Conservation (phyloP, 106 monocot species). For the Posidonia australis region DNA sequence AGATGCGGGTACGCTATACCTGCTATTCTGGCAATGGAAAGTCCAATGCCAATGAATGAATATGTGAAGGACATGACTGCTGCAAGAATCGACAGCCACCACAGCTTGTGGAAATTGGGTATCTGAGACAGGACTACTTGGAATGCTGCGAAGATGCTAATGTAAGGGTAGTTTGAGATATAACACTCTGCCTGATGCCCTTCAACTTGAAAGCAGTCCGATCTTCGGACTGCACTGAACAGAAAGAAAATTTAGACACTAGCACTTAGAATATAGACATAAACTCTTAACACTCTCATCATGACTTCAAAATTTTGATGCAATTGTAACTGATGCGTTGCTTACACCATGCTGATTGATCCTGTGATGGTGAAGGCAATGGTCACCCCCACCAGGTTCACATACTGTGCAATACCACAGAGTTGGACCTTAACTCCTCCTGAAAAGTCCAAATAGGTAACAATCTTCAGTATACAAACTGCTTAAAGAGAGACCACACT, state of each 20-base stretch:
- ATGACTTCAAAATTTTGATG: too few species aligned
- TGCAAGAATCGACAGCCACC: slow-evolving; percentile 71
- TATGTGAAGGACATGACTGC: slow-evolving; percentile 65
- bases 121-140: slow-evolving; percentile 72
- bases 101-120: slow-evolving; percentile 72
- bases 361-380: slow-evolving; percentile 83
- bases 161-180: slow-evolving; percentile 27
- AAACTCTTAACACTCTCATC: too few species aligned
- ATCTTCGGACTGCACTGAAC: slow-evolving; percentile 57
- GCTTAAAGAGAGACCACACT: neutral
- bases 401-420: slow-evolving; percentile 65
- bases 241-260: too few species aligned
- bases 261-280: too few species aligned
- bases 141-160: slow-evolving; percentile 43
- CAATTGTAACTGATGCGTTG: neutral
- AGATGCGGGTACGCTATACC: slow-evolving; percentile 17
- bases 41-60: slow-evolving; percentile 71
- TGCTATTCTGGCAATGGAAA: slow-evolving; percentile 71
- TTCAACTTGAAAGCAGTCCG: slow-evolving; percentile 58
- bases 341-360: slow-evolving; percentile 81
- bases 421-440: slow-evolving; percentile 39
- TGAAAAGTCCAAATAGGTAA: neutral
- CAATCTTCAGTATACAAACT: neutral
- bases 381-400: slow-evolving; percentile 61
- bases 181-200: slow-evolving; percentile 48